Base-by-base conservation (phyloP, 345 rosid genomes). In the Arabidopsis arenosa region DNA sequence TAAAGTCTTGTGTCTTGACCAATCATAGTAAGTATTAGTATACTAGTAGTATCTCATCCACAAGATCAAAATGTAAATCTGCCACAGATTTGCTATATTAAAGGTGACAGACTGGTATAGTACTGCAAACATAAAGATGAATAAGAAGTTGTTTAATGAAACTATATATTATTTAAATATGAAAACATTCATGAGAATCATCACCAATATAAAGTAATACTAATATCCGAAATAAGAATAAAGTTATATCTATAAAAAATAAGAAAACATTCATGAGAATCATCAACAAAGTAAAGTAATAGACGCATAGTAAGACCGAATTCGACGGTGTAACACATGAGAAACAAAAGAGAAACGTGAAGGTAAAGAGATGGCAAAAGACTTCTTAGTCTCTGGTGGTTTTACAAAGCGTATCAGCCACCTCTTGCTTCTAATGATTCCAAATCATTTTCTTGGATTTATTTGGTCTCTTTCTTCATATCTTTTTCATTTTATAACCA, bases 281-380 rank as follows among this genome's bases (percentile, higher is more conserved):
- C 21, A 13, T 43, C 52, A 63, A 8, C 6, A 13, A 62, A 61
- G 6, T 8, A 14, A 62, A 41, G 66, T 7, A 41, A 59, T 18
- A 43, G 70, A 35, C 32, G 33, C 12, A 18, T 18, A 49, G 18
- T 21, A 35, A 35, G 57, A 33, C 10, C 1, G 3, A 11, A 33
- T 3, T 66, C 44, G 57, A 35, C 45, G 70, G 26, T 36, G 18
- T 3, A 35, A n/a, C 72, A 56, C 21, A 66, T 66, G 79, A 72
- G 76, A 75, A 66, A 66, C 35, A 0, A 66, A 58, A 44, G 30
- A 76, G 70, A 76, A 69, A 77, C 80, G 80, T 70, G 72, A 77
- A 70, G 53, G 66, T 36, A 9, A 45, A 63, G 71, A 63, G 68
- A 69, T 54, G 59, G 52, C 37, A 55, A 55, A 64, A 68, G 74